Base-by-base conservation (phyloP, 192 early-diverging fungal species). In the Backusella sp. region DNA sequence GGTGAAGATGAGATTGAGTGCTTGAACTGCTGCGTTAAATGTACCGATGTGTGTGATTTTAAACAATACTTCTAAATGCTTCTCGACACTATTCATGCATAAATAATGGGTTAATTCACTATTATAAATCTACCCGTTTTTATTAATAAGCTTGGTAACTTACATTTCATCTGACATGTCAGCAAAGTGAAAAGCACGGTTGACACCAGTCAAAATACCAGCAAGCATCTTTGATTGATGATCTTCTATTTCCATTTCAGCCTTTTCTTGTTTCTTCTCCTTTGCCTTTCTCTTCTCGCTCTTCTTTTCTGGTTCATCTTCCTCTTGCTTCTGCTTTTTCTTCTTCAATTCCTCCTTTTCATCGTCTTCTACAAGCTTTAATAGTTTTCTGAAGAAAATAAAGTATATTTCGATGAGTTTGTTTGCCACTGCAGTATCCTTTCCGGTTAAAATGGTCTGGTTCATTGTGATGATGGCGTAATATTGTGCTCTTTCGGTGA, bases 11-110 rank as follows among this genome's bases (percentile, higher is more conserved):
- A 99, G 87, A 11, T 92, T 88, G 37, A 99, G 89, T 17, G 98
- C 94, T 83, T 98, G 98, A 71, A 99, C 93, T 19, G 93, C 91
- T 4, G 94, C 96, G 83, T 94, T 96, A 81, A 99, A 99, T 37
- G 92, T 95, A 53, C 91, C 92, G 11, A 92, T 87, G 77, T 98
- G 95, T 21, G 92, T 91, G 52, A 99, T 91, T 32, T 89, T 92
- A 91, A 98, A 98, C 34, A 99, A 85, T n/a, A 92, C 91, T 70
- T 95, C 88, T 79, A 97, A 88, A 78, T 98, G 93, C 56, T 88
- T 84, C 53, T 96, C 88, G 78, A 94, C 93, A 1, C 84, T 90
- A 75, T 78, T 26, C 35, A 53, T 17, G 5, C 17, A 46, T 69
- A 56, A 30, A 75, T 32, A 32, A 76, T 14, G 11, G 11, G 34